These are phyloP conservation scores for Amanita phalloides DNA, from an alignment of 768 basidiomycete genomes.

Conservation along the genomic window DNA sequence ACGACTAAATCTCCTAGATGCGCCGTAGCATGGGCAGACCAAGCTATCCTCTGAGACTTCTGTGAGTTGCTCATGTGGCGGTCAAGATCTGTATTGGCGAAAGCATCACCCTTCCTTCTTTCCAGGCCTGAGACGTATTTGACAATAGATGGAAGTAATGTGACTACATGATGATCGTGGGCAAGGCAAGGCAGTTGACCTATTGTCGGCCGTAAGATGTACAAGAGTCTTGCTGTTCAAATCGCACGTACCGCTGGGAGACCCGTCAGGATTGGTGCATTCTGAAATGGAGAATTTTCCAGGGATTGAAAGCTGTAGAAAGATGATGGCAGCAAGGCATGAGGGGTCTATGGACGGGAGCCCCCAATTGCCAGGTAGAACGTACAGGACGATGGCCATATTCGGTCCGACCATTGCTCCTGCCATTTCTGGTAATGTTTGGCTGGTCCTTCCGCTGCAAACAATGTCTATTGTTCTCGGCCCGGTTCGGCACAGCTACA, in stretches of 20 bases:
- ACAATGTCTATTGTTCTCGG: background rate
- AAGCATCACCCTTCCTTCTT: constrained; percentile 17
- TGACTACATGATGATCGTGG: constrained; percentile 39
- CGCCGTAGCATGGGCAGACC: constrained; percentile 55
- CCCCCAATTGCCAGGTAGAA: constrained; percentile 63
- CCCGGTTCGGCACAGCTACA: background rate
- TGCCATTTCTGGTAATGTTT: background rate
- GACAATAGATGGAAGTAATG: constrained; percentile 50
- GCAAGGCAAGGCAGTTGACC: constrained; percentile 67
- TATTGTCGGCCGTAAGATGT: constrained; percentile 17
- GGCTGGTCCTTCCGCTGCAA: background rate
- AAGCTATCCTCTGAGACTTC: constrained; percentile 45
- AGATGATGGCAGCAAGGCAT: constrained; percentile 55
- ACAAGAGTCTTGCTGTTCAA: background rate
- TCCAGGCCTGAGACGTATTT: constrained; percentile 50
- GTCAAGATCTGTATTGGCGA: constrained; percentile 34
- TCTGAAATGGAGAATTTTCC: constrained; percentile 54
- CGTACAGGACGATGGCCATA: constrained; percentile 31
- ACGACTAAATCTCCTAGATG: constrained; percentile 66
- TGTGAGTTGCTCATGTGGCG: constrained; percentile 31
- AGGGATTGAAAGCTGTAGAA: constrained; percentile 59
- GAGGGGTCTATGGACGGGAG: constrained; percentile 57
- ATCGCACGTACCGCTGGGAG: constrained; percentile 45
- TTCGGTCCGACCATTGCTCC: constrained; percentile 5
- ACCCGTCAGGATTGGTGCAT: constrained; percentile 59